Conservation (phyloP, 2,329 filamentous ascomycete species). For the Trichoderma oligosporum region DNA sequence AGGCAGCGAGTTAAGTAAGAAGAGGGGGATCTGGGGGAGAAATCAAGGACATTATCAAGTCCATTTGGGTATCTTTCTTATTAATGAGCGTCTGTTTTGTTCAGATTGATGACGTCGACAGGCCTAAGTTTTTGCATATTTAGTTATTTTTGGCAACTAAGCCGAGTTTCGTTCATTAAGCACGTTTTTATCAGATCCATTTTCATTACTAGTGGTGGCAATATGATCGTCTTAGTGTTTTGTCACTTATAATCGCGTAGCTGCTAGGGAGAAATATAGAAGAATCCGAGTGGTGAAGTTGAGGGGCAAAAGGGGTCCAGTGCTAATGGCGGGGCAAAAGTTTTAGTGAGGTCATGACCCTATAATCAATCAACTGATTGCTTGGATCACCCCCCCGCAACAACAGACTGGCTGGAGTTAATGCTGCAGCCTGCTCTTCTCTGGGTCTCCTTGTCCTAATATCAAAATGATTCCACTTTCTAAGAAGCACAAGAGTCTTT, state of each 20-base stretch:
- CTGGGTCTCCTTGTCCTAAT: conserved; percentile 9
- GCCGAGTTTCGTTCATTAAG: too few relatives aligned
- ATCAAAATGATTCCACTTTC: too few relatives aligned
- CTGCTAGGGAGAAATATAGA: neutral
- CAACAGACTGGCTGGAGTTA: too few relatives aligned
- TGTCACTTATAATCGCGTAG: neutral
- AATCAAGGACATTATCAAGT: too few relatives aligned
- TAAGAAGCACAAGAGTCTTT: too few relatives aligned
- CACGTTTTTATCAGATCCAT: neutral
- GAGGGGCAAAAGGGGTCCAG: conserved; percentile 9
- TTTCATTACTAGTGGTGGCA: neutral
- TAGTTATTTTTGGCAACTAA: neutral
- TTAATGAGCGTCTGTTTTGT: too few relatives aligned
- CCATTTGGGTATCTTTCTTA: neutral
- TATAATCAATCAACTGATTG: neutral
- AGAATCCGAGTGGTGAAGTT: neutral
- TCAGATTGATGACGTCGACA: neutral
- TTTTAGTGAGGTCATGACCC: neutral
- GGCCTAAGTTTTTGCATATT: neutral
- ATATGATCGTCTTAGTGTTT: neutral
- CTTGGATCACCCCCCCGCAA: neutral
- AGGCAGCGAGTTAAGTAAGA: conserved; percentile 6
- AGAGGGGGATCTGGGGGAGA: neutral
- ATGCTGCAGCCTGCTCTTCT: conserved; percentile 14
- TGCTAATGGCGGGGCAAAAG: neutral